Percentiles rank a stretch among this genome's conserved stretches.
Conservation (phyloP, 2,329 filamentous ascomycete species). For the Phymatotrichopsis omnivora region DNA sequence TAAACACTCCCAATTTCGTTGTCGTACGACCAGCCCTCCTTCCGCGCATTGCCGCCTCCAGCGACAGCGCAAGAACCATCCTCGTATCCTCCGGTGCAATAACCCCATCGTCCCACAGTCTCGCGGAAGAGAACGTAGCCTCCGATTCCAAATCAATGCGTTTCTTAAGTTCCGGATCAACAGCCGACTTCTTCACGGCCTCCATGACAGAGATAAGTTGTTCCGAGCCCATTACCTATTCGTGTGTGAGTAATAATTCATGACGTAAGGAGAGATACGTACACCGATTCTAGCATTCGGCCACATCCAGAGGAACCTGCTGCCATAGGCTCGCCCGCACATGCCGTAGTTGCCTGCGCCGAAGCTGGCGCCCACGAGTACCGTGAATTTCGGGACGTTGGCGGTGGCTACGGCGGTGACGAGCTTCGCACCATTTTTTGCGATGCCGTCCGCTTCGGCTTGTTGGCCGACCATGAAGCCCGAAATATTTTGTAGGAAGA, state of each 20-base stretch:
- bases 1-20: slow-evolving; percentile 69
- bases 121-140: slow-evolving; percentile 74
- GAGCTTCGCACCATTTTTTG: slow-evolving; percentile 94
- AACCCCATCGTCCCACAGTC: slow-evolving; percentile 82
- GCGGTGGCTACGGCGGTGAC: slow-evolving; percentile 92
- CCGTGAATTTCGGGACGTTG: slow-evolving; percentile 91
- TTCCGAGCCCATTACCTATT: slow-evolving; percentile 77
- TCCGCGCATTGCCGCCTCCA: slow-evolving; percentile 61
- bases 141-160: slow-evolving; percentile 87
- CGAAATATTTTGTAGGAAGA: slow-evolving; percentile 93
- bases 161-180: slow-evolving; percentile 67
- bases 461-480: slow-evolving; percentile 97
- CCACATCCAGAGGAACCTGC: slow-evolving; percentile 61
- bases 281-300: slow-evolving; percentile 81
- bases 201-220: slow-evolving; percentile 91
- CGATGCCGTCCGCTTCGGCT: slow-evolving; percentile 88
- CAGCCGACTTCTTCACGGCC: slow-evolving; percentile 74
- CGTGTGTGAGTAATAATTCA: neutral
- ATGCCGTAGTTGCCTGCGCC: slow-evolving; percentile 97
- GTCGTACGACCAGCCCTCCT: slow-evolving; percentile 45
- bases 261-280: neutral
- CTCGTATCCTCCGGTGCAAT: slow-evolving; percentile 69
- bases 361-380: slow-evolving; percentile 86
- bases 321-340: slow-evolving; percentile 90
- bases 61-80: slow-evolving; percentile 59